Percentiles rank a stretch among this genome's conserved stretches.
Evolutionary conservation across 495 filamentous ascomycete genomes (phyloP).

Genomic region (Lichina pygmaea): DNA sequence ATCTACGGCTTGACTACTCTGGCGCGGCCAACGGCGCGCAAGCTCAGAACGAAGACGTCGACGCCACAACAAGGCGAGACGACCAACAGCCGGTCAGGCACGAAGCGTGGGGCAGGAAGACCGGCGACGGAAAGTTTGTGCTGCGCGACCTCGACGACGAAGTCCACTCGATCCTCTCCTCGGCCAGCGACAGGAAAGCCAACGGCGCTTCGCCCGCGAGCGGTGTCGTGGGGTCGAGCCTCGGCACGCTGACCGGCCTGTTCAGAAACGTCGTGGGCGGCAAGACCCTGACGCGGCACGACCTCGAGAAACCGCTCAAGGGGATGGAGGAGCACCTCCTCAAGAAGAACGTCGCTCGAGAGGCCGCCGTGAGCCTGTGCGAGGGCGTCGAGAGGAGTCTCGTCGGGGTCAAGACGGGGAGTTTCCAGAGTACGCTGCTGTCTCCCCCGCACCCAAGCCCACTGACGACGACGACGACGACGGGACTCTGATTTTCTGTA

Average conservation of each 20-base stretch:
- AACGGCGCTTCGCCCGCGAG: conserved; percentile 10
- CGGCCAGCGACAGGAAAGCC: conserved; percentile 11
- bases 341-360: conserved; percentile 86
- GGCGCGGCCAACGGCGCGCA: conserved; percentile 20
- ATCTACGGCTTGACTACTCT: conserved; percentile 63
- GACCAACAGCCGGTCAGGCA: conserved; percentile 28
- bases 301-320: conserved; percentile 74
- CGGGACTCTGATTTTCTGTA: not conserved
- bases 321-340: conserved; percentile 89
- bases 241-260: conserved; percentile 57
- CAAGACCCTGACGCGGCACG: conserved; percentile 63
- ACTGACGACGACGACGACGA: not conserved
- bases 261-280: conserved; percentile 89
- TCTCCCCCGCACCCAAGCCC: not conserved
- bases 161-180: conserved; percentile 3
- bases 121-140: conserved; percentile 74
- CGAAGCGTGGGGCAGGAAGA: conserved; percentile 58
- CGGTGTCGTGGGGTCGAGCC: conserved; percentile 43
- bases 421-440: conserved; percentile 46
- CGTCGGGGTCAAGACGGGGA: conserved; percentile 72
- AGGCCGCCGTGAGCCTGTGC: conserved; percentile 77
- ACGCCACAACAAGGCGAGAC: not conserved
- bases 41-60: not conserved
- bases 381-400: conserved; percentile 76
- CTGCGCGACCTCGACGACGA: conserved; percentile 59